Evolutionary conservation across 192 early-diverging fungal species (phyloP), one percentile per base, ranked within the genome.

Genomic region (Chytriomyces confervae): DNA sequence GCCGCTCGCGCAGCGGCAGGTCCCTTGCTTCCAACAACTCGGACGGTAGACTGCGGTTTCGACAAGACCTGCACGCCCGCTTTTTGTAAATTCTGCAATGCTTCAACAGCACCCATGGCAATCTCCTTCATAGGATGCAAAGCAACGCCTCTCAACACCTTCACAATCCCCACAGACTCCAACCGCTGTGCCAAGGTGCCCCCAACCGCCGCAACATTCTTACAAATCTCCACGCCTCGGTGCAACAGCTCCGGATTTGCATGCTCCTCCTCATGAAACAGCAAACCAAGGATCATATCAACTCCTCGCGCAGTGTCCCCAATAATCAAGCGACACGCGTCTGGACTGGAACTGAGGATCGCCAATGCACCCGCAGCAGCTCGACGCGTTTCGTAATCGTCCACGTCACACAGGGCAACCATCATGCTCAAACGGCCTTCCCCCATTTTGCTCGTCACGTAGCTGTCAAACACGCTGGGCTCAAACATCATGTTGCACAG

Each of bases 401-500:
- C 96, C n/a, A 89, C 87, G 61, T 97, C 95, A 6, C 92, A 91
- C 29, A 98, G 79, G 0, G 95, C 94, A 5, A 98, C 80, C 78
- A 97, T 84, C 53, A 97, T 83, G 66, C 93, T 91, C 50, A 97
- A 84, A 87, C 86, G 45, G 46, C 60, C 29, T 50, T 63, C 65
- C 57, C 45, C 78, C 36, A 47, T 60, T 10, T 62, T 70, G 36
- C 84, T 78, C 24, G 86, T 82, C 45, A 86, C 91, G 71, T 94
- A 98, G 0, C 84, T 68, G 60, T 91, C 91, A 87, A 94, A 97
- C 6, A 98, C 96, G 0, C 81, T 82, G 20, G 88, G 88, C 69
- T 91, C 88, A 80, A 93, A 93, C 57, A 97, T 92, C 94, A 97
- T 91, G 80, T 98, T 98, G 80, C 97, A 98, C 1, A 97, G 71